These are phyloP conservation scores for Parmelia sp. DNA, from an alignment of 495 filamentous ascomycete genomes.

Conservation along the genomic window DNA sequence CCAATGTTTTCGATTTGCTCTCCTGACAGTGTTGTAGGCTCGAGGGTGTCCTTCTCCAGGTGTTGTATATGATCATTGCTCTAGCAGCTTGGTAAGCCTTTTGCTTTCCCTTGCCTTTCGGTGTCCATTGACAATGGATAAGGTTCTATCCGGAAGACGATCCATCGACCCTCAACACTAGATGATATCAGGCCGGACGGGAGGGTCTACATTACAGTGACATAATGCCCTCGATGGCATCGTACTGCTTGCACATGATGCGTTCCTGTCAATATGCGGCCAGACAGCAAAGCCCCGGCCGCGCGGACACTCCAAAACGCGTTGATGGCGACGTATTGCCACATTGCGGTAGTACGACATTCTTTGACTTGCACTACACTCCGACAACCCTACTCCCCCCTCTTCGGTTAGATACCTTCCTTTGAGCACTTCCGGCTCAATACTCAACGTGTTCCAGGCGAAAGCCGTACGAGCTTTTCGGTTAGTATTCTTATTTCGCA, in stretches of 20 bases:
- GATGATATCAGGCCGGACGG: neutral
- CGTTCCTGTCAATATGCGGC: neutral
- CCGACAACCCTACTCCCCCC: neutral
- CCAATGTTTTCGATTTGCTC: neutral
- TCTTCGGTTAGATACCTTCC: neutral
- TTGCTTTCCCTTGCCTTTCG: neutral
- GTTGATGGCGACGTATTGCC: neutral
- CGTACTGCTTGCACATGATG: too few relatives aligned
- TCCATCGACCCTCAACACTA: constrained; percentile 6
- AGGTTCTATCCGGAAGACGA: constrained; percentile 17
- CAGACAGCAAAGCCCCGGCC: neutral
- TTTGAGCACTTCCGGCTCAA: neutral
- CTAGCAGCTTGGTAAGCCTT: constrained; percentile 46
- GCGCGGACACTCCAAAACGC: neutral
- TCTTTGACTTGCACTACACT: neutral
- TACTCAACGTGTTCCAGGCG: neutral
- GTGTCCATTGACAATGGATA: constrained; percentile 12
- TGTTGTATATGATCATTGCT: constrained; percentile 69
- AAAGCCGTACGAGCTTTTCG: neutral
- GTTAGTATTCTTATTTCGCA: neutral
- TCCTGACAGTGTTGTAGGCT: constrained; percentile 47
- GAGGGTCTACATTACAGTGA: neutral
- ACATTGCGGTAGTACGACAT: neutral
- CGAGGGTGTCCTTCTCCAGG: constrained; percentile 68
- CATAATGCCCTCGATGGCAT: too few relatives aligned